phyloP scores from a whole-genome alignment of 2,329 filamentous ascomycete genomes.

The Ophiocordyceps sinensis region DNA sequence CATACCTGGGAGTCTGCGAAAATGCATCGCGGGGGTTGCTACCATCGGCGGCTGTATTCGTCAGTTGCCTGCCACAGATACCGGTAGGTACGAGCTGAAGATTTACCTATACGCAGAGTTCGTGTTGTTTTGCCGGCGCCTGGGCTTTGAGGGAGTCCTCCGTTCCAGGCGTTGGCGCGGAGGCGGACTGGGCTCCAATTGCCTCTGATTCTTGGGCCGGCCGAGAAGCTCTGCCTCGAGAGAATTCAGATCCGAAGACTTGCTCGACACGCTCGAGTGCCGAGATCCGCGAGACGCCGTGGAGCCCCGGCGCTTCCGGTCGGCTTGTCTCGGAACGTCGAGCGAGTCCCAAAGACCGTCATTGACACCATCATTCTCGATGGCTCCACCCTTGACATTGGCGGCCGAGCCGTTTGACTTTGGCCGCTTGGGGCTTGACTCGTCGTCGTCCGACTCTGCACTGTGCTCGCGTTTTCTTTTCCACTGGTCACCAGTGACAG shows the following conservation, averaged over 20 bases:
- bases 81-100: neutral
- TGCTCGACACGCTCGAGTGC: conserved; percentile 15
- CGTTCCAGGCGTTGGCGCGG: conserved; percentile 8
- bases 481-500: neutral
- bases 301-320: conserved; percentile 7
- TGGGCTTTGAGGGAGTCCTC: conserved; percentile 9
- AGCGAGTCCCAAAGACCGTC: conserved; percentile 3
- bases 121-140: conserved; percentile 18
- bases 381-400: neutral
- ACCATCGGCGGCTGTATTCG: conserved; percentile 20
- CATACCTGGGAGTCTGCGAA: too few relatives aligned
- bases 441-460: conserved; percentile 3
- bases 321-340: conserved; percentile 2
- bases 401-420: neutral
- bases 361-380: neutral
- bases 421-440: conserved; percentile 2
- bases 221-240: conserved; percentile 24
- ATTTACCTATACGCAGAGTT: conserved; percentile 24
- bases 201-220: conserved; percentile 16
- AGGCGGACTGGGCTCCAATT: conserved; percentile 9
- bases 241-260: conserved; percentile 22
- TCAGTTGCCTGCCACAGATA: neutral
- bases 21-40: neutral
- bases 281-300: conserved; percentile 12
- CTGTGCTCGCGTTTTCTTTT: conserved; percentile 3